Base-by-base conservation (phyloP, 1,284 basidiomycete species). In the Puccinia horiana region DNA sequence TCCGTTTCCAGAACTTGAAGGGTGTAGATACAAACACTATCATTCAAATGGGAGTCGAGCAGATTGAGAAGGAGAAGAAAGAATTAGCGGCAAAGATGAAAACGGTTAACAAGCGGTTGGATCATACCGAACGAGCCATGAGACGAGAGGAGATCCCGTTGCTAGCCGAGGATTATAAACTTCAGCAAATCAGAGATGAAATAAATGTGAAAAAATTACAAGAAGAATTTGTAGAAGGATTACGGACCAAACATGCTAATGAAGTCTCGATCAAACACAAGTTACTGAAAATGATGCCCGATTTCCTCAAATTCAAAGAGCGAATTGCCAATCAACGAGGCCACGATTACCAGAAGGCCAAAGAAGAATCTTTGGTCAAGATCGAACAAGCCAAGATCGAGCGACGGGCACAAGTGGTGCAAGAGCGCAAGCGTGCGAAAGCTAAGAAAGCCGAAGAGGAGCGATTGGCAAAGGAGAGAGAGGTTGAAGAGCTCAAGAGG, bases 1-100 rank as follows among this genome's bases (percentile, higher is more conserved):
- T 61, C 58, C 65, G 54, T 76, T 42, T 78, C 29, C 86, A 94
- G 92, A 92, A 93, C 86, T 90, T 95, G 87, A 92, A 94, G 85
- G 91, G 91, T 76, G 89, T 95, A 84, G 94, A 95, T 87, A 95
- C 95, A 12, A 92, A 94, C 86, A 92, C 92, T 84, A 91, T 99
- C 83, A 93, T 98, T 87, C 91, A 91, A 77, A 91, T 98, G 85
- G 95, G 98, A 87, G 95, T 98, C 76, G 92, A 94, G 85, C 94
- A 97, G 86, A 90, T 97, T 81, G 96, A 98, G 89, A 98, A 97
- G 88, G 96, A 98, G 89, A 97, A 97, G 90, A 92, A 92, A 85
- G 93, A 96, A 85, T 89, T 94, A 84, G 91, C 90, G 84, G 93
- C 96, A 85, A 91, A 92, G 37, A 90, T 98, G 83, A 92, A 95